phyloP scores from a whole-genome alignment of 208 protist species.

The Leishmania braziliensis region DNA sequence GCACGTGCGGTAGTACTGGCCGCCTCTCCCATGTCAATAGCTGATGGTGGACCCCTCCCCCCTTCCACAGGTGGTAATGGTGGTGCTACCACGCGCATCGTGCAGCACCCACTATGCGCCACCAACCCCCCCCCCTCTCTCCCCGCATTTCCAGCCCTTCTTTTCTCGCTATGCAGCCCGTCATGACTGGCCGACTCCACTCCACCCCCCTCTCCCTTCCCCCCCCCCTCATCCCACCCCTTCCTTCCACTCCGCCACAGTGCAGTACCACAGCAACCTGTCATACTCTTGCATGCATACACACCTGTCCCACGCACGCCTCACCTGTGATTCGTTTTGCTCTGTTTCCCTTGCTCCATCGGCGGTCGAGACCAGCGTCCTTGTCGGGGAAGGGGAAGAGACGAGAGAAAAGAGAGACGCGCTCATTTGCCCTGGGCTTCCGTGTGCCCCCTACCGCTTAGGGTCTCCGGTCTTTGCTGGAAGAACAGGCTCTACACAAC shows the following conservation, averaged over 20 bases:
- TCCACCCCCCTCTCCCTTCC: background rate
- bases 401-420: background rate
- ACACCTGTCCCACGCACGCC: background rate
- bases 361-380: too few species aligned
- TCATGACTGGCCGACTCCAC: background rate
- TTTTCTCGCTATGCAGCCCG: background rate
- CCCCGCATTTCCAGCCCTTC: background rate
- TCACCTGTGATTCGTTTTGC: too few species aligned
- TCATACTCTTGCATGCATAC: constrained; percentile 1
- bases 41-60: background rate
- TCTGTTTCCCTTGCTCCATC: too few species aligned
- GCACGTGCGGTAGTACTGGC: background rate
- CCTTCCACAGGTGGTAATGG: background rate
- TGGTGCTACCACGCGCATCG: too few species aligned
- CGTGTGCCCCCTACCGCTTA: background rate
- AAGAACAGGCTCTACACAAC: background rate
- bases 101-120: background rate
- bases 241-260: background rate
- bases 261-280: background rate
- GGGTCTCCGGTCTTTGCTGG: background rate
- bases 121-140: background rate
- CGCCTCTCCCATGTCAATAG: too few species aligned
- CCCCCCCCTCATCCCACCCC: background rate
- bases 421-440: background rate
- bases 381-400: background rate